Base-by-base conservation (phyloP, 2,329 filamentous ascomycete species). In the Gnomoniopsis sp. region DNA sequence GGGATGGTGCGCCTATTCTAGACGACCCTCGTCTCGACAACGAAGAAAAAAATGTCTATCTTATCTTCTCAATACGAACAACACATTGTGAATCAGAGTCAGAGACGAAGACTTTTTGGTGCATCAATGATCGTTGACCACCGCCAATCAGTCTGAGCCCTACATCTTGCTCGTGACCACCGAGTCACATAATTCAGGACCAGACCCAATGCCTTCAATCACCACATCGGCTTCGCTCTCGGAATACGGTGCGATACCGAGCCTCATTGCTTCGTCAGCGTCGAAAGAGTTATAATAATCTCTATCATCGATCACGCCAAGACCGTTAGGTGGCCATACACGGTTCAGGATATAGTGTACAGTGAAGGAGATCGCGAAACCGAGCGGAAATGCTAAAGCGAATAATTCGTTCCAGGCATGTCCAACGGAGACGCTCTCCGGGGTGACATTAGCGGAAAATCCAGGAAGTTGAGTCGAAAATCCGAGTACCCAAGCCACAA, bases 401-500 rank as follows among this genome's bases (percentile, higher is more conserved):
- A 59, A 62, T 12, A 57, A 26, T 36, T 57, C 55, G 36, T 38
- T 46, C 52, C 56, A 54, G n/a, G 56, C 57, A n/a, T 44, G 33
- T 1, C 59, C 59, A 15, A 53, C 52, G 8, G 53, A 48, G 51
- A 61, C 47, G 7, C 10, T 57, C 41, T 23, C 60, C 3, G 54
- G 36, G 4, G 59, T 50, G 34, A 51, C 55, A 22, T 59, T 55
- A n/a, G 49, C 46, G 3, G 56, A 56, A 34, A 63, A 56, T n/a
- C 61, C 61, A 12, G 48, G 51, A 19, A 63, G 44, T 21, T 53
- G 49, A 3, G 59, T 57, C 17, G 52, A 53, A 48, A 63, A 57
- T n/a, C 55, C 61, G 19, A 63, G 49, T 14, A 63, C 53, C 55
- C 59, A 63, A 33, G 56, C 61, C 14, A 53, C 50, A 12, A 55